Conservation (phyloP, 495 filamentous ascomycete species). For the Copromyces sp. region DNA sequence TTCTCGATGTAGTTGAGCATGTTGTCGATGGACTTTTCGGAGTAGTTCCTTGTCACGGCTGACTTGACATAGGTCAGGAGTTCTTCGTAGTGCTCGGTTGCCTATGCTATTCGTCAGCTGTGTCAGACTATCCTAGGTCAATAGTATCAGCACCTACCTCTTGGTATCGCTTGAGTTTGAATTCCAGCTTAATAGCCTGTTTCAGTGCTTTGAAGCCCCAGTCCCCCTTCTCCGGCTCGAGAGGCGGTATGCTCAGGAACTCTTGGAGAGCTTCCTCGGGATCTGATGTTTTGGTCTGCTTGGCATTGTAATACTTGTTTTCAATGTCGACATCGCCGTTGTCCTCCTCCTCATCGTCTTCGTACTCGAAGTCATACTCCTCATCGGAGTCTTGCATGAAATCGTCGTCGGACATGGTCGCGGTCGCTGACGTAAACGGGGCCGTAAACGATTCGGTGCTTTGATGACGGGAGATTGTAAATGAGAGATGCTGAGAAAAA, state of each 20-base stretch:
- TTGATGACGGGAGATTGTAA: neutral
- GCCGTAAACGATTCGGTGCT: neutral
- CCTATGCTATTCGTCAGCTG: constrained; percentile 42
- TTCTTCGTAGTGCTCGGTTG: constrained; percentile 88
- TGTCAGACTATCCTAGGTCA: neutral
- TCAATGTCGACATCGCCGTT: constrained; percentile 87
- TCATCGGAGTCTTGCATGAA: constrained; percentile 98
- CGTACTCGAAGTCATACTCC: constrained; percentile 97
- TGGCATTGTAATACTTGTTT: constrained; percentile 99
- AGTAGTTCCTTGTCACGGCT: constrained; percentile 95
- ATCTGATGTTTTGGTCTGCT: constrained; percentile 81
- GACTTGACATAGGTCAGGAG: constrained; percentile 96
- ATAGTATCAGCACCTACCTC: constrained; percentile 42
- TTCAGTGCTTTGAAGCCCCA: constrained; percentile 99
- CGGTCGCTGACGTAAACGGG: neutral
- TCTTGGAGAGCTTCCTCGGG: constrained; percentile 85
- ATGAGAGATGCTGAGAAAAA: neutral
- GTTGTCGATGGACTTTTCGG: constrained; percentile 98
- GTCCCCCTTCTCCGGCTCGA: constrained; percentile 85
- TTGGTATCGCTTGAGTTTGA: constrained; percentile 74
- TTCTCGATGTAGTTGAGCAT: constrained; percentile 99
- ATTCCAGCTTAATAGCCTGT: constrained; percentile 95
- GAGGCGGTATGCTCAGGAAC: constrained; percentile 72
- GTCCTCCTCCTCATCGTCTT: constrained; percentile 81
- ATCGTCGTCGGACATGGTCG: constrained; percentile 84